A percentile compares a stretch with the other conserved stretches of the same genome.
These are phyloP conservation scores for Penicillium olsonii DNA, from an alignment of 2,329 filamentous ascomycete species.

Conservation along the genomic window DNA sequence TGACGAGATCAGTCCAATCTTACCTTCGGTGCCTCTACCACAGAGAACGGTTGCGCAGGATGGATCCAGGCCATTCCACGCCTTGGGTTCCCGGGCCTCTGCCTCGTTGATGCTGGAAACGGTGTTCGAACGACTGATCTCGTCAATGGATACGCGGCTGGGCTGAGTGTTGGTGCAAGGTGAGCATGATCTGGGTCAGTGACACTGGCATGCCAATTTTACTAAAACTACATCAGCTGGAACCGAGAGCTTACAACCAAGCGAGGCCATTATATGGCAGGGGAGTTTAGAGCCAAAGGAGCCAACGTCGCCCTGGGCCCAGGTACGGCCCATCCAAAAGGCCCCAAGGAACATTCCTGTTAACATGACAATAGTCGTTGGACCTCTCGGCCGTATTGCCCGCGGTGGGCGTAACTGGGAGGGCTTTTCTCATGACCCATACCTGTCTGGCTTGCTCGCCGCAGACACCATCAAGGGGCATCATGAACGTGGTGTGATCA, in stretches of 20 bases:
- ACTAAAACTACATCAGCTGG: constrained; percentile 42
- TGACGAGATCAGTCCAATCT: constrained; percentile 18
- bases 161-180: constrained; percentile 43
- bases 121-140: constrained; percentile 44
- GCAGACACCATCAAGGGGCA: constrained; percentile 43
- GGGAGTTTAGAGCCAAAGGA: constrained; percentile 59
- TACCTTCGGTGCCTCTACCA: constrained; percentile 16
- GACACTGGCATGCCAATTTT: not conserved
- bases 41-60: constrained; percentile 18
- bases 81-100: constrained; percentile 43
- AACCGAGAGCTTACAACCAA: constrained; percentile 56
- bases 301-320: constrained; percentile 38
- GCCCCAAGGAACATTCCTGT: not conserved
- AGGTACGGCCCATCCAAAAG: not conserved
- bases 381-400: constrained; percentile 46
- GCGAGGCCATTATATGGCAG: constrained; percentile 57
- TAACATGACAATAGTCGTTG: constrained; percentile 24
- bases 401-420: constrained; percentile 50
- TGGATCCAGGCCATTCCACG: constrained; percentile 18
- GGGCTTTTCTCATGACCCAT: constrained; percentile 40
- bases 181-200: not conserved
- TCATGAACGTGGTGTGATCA: constrained; percentile 46
- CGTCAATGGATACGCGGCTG: constrained; percentile 47
- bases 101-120: constrained; percentile 44
- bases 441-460: constrained; percentile 41